Conservation (phyloP, 2,329 filamentous ascomycete genomes). For the Fonsecaea nubica region DNA sequence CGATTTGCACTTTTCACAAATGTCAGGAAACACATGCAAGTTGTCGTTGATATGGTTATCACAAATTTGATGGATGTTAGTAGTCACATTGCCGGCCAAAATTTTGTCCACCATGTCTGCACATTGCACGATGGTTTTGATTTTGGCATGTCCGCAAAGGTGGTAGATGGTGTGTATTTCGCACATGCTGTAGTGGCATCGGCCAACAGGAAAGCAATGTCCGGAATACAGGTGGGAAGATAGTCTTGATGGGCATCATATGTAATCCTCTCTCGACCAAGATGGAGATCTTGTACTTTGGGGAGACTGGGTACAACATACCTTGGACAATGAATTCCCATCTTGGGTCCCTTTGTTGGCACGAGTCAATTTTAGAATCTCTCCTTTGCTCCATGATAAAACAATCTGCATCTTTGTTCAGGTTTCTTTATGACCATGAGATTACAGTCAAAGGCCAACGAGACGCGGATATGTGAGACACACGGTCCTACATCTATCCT, state of each 20-base stretch:
- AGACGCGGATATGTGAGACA: not conserved
- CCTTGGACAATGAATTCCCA: not conserved
- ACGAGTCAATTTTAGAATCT: not conserved
- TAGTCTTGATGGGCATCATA: not conserved
- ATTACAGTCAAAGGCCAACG: not conserved
- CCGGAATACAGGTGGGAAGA: not conserved
- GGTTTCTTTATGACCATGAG: not conserved
- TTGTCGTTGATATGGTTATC: constrained; percentile 21
- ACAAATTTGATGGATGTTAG: constrained; percentile 22
- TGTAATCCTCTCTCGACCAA: not conserved
- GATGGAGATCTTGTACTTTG: not conserved
- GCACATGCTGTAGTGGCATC: constrained; percentile 29
- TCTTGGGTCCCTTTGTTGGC: not conserved
- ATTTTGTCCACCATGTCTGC: constrained; percentile 31
- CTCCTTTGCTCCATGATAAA: not conserved
- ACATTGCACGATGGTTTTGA: constrained; percentile 35
- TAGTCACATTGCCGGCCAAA: constrained; percentile 12
- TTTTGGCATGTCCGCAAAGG: constrained; percentile 36
- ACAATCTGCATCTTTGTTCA: not conserved
- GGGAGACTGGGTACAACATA: not conserved
- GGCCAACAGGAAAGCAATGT: not conserved
- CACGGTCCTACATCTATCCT: not conserved
- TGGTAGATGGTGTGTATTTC: constrained; percentile 32
- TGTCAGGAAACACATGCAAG: constrained; percentile 31
- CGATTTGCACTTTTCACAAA: constrained; percentile 28